Evolutionary conservation across 768 basidiomycete genomes (phyloP).

Genomic region (Agrocybe praecox): DNA sequence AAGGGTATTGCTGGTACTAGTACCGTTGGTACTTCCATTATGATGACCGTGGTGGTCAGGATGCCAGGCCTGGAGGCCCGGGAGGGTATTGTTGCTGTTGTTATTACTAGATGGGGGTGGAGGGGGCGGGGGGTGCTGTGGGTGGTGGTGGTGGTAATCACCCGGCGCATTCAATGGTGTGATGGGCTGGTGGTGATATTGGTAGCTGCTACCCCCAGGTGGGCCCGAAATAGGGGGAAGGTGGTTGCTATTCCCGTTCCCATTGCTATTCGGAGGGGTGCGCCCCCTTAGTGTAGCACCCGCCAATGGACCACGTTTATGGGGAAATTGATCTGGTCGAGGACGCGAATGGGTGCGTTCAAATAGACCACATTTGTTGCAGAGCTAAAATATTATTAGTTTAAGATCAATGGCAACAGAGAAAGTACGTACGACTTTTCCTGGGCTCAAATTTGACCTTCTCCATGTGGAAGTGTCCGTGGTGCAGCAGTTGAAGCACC

Average conservation of each 20-base stretch:
- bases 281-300: slow-evolving; percentile 48
- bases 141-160: neutral
- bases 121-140: neutral
- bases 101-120: slow-evolving; percentile 1
- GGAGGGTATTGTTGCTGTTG: slow-evolving; percentile 33
- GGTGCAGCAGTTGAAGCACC: slow-evolving; percentile 86
- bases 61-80: slow-evolving; percentile 52
- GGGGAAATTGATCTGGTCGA: slow-evolving; percentile 80
- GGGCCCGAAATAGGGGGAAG: slow-evolving; percentile 48
- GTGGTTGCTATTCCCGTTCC: slow-evolving; percentile 21
- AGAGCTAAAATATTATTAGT: slow-evolving; percentile 36
- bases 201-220: slow-evolving; percentile 31
- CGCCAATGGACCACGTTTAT: slow-evolving; percentile 73
- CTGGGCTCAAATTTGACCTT: slow-evolving; percentile 73
- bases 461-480: slow-evolving; percentile 87
- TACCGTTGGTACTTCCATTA: slow-evolving; percentile 9
- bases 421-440: slow-evolving; percentile 62
- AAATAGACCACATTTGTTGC: slow-evolving; percentile 79
- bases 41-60: slow-evolving; percentile 16
- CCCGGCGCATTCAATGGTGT: slow-evolving; percentile 36
- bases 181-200: slow-evolving; percentile 20
- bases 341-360: slow-evolving; percentile 81
- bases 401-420: slow-evolving; percentile 27
- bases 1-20: neutral
- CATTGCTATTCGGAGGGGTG: slow-evolving; percentile 39